Base-by-base conservation (phyloP, 495 filamentous ascomycete genomes). In the Symbiotaphrina buchneri region DNA sequence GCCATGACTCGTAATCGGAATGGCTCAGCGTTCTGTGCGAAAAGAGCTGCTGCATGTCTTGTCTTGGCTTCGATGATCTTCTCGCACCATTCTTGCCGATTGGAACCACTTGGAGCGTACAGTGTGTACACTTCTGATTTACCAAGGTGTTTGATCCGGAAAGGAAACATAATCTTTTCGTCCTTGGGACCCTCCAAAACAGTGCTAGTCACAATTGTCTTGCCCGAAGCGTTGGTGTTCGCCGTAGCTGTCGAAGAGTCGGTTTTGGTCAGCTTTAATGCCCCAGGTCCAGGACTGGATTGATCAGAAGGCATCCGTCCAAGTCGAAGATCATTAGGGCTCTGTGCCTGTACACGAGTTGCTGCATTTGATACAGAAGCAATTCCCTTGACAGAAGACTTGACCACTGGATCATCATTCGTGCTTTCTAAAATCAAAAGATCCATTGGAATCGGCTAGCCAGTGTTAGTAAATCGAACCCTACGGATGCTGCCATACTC, bases 91-190 rank as follows among this genome's bases (percentile, higher is more conserved):
- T 90, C 79, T 35, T 69, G 59, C 28, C 87, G 65, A 37, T 71
- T 75, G 34, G 70, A 60, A 2, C 70, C 62, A 1, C 65, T 69
- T 18, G 70, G 63, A 1, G 85, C 82, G 40, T 87, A 95, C 2
- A 99, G 62, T 2, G 74, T 90, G 47, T 92, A 95, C 2, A 61
- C 64, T 34, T 83, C 77, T 6, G 53, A 51, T 32, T 82, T 73
- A 5, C 87, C 87, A n/a, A 99, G 65, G 53, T 99, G 90, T 48
- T 92, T 93, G 47, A 99, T 72, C 37, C 71, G 73, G 65, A 99
- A 95, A 3, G 90, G 87, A 46, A 78, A 95, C 38, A 95, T 60
- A 23, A 90, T 70, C 47, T 70, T 82, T 36, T 84, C 79, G 40
- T 84, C 74, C 32, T 63, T 69, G 3, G 54, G 45, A 26, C 30